Base-by-base conservation (phyloP, 257 asterid species). In the Voacanga thouarsii region DNA sequence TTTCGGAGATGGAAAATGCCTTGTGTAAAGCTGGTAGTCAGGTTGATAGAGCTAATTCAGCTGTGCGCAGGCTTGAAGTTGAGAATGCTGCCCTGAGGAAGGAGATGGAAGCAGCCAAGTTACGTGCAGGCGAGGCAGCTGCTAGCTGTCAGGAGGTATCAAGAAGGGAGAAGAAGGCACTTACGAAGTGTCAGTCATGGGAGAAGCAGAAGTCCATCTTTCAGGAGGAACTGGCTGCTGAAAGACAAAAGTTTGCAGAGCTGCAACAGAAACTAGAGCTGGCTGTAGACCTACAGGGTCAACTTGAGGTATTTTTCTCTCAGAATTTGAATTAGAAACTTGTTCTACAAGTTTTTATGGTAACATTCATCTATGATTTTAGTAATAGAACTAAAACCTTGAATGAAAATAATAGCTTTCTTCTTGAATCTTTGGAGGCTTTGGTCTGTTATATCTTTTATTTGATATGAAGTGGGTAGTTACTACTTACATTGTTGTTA, bases 1-100 rank as follows among this genome's bases (percentile, higher is more conserved):
- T 93, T 33, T 76, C 88, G 0, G 99, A 96, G 90, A 93, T 93
- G 97, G 96, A 92, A 80, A 93, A 81, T 68, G 98, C 99, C 57
- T 75, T 96, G 76, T 69, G 88, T 68, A 92, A 92, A 88, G 97
- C 96, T 43, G 83, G 95, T 28, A 90, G 97, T 72, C 98, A 95
- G 88, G 94, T 93, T 2, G 94, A 89, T 64, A 85, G 93, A 84
- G 94, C 97, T 47, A 90, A 88, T 80, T 80, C 86, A 64, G 89
- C 98, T 78, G 94, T 90, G 23, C 84, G 89, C n/a, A 88, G 92
- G 85, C 96, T 93, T 49, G 95, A 91, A 51, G 79, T 89, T 49
- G 97, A 92, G 89, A 92, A 96, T 80, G 45, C 83, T 70, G 88
- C 79, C 15, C 74, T 91, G 69, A 88, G 94, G 83, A 82, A 86